Evolutionary conservation across 2,329 filamentous ascomycete species (phyloP), one percentile per base, ranked within the genome.

Genomic region (Colletotrichum eleusines): DNA sequence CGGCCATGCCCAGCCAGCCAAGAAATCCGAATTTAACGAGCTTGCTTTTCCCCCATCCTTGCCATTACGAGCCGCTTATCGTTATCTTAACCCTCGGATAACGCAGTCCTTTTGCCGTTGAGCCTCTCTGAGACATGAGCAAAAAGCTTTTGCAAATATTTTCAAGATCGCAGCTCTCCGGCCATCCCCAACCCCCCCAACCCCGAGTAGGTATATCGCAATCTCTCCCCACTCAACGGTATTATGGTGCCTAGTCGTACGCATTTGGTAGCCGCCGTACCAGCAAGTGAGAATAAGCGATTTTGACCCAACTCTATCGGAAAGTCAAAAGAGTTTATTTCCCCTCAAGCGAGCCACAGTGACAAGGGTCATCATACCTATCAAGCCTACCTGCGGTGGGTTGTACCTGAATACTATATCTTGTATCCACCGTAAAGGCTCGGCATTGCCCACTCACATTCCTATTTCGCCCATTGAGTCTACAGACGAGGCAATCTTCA

Each of bases 281-380:
- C 42, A 16, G 42, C 57, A 23, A 44, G 46, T 42, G 35, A 31
- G 35, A 63, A 53, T 63, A 68, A 71, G 68, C 68, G 68, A 63
- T 58, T 23, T 50, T 35, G 42, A 23, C 63, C 63, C 28, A 68
- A 68, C 57, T 54, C 64, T 68, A 68, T 71, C 58, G 48, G 11
- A 59, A 68, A 71, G 68, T 50, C 48, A 63, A 71, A 71, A 71
- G 68, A 71, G 64, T 71, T 68, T 68, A 68, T 63, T 71, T 68
- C 53, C 42, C 26, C 12, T 51, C 26, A 3, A 66, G 40, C 31
- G n/a, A n/a, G n/a, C 44, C 18, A 18, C 14, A 31, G 42, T 20
- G 35, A 66, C 64, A 66, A 38, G 64, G 64, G n/a, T 44, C 58
- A 20, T n/a, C n/a, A n/a, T n/a, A n/a, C n/a, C n/a, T 18, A 14